Percentiles rank a stretch among this genome's conserved stretches.
Conservation (phyloP, 1,284 basidiomycete genomes). For the Ustilago nuda region DNA sequence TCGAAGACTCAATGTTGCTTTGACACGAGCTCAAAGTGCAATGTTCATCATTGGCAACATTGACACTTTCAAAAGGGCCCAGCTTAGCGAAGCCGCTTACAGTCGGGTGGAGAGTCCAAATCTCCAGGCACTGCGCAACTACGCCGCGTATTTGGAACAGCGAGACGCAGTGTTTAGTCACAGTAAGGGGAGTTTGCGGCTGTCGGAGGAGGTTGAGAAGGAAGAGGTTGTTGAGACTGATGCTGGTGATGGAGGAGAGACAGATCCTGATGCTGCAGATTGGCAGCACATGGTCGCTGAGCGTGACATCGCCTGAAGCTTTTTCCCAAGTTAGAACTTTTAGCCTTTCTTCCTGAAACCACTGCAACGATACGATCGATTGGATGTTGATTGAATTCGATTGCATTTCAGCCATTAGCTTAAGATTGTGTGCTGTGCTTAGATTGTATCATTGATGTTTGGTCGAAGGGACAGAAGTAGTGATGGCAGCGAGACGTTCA, state of each 20-base stretch:
- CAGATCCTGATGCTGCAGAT: slow-evolving; percentile 26
- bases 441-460: not conserved
- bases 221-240: slow-evolving; percentile 18
- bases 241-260: slow-evolving; percentile 16
- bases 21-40: slow-evolving; percentile 91
- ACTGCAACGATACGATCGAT: not conserved
- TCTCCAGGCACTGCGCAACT: slow-evolving; percentile 34
- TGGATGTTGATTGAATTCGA: slow-evolving; percentile 4
- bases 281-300: slow-evolving; percentile 39
- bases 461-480: slow-evolving; percentile 10
- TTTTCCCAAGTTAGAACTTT: too few species aligned
- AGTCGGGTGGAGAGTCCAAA: slow-evolving; percentile 46
- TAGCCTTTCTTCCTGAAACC: too few species aligned
- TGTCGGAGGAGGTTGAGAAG: slow-evolving; percentile 4
- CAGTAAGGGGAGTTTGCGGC: not conserved
- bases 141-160: slow-evolving; percentile 40
- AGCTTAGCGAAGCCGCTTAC: slow-evolving; percentile 54
- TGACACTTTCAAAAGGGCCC: slow-evolving; percentile 73
- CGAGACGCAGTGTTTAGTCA: slow-evolving; percentile 15
- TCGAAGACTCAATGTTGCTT: slow-evolving; percentile 94
- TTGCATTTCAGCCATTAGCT: slow-evolving; percentile 15
- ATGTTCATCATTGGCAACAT: slow-evolving; percentile 88
- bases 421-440: not conserved
- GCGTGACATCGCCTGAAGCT: slow-evolving; percentile 24
- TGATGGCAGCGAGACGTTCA: slow-evolving; percentile 4